Evolutionary conservation across 2,329 filamentous ascomycete species (phyloP), one percentile per base, ranked within the genome.

Genomic region (Aaosphaeria pasadenensis): DNA sequence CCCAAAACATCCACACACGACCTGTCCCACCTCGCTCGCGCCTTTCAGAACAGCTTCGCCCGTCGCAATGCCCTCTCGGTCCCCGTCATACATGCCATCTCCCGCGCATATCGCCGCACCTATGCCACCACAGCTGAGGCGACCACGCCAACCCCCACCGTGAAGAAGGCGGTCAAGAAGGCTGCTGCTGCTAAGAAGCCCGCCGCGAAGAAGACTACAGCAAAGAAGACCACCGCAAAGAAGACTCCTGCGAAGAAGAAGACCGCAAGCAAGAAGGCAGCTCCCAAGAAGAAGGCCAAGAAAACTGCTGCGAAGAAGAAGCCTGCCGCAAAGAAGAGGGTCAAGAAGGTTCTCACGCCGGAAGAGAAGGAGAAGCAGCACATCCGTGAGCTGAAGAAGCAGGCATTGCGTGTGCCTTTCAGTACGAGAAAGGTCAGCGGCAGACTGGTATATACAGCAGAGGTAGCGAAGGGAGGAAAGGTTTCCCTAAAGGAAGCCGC

Each of bases 341-440:
- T 32, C 11, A 63, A 59, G 50, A 67, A 60, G 59, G 50, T 33
- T 38, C 58, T 62, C 33, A 63, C 64, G 4, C 48, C 51, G 3
- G 60, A 64, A 48, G 47, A 67, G 46, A 65, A 70, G 58, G 47
- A 59, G 44, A 64, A 61, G 42, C 43, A 38, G 36, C 39, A 30
- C 24, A 54, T 73, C 42, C 52, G 48, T 28, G 58, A 63, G n/a
- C 57, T 73, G 41, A 72, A 71, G 53, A 57, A 59, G 53, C 56
- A 52, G 39, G 73, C 73, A 2, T 62, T 77, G 41, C 52, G 54
- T 17, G 64, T 65, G 35, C 73, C 74, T n/a, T 28, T 17, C 11
- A 29, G 11, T 7, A 0, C 30, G 28, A 43, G 31, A 7, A 2
- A 0, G 3, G 0, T 55, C 2, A 55, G 44, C 13, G 59, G 65